Conservation (phyloP, 2,329 filamentous ascomycete genomes). For the Rutstroemia sydowiana region DNA sequence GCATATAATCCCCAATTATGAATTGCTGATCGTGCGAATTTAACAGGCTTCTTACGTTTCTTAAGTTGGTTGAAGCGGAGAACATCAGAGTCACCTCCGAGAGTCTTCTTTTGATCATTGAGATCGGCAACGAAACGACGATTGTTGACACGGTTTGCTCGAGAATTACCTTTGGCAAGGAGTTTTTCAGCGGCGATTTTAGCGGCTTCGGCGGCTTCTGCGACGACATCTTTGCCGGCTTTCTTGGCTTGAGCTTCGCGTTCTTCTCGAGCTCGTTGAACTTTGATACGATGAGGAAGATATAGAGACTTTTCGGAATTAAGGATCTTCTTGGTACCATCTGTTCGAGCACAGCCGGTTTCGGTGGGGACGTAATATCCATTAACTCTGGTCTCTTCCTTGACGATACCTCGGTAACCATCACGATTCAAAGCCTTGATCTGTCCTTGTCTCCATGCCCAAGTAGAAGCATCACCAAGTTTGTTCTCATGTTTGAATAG, state of each 20-base stretch:
- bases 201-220: slow-evolving; percentile 61
- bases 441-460: slow-evolving; percentile 66
- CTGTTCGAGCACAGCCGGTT: slow-evolving; percentile 81
- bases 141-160: slow-evolving; percentile 92
- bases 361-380: slow-evolving; percentile 78
- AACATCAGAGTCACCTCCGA: slow-evolving; percentile 78
- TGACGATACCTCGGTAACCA: slow-evolving; percentile 40
- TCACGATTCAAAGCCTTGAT: slow-evolving; percentile 61
- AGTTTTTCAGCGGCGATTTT: slow-evolving; percentile 73
- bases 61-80: slow-evolving; percentile 98
- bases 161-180: slow-evolving; percentile 79
- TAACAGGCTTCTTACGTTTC: slow-evolving; percentile 98
- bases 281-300: slow-evolving; percentile 92
- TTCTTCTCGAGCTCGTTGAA: slow-evolving; percentile 84
- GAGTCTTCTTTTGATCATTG: slow-evolving; percentile 85
- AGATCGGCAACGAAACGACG: slow-evolving; percentile 90
- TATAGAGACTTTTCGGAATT: slow-evolving; percentile 98
- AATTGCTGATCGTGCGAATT: slow-evolving; percentile 94
- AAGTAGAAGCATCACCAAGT: slow-evolving; percentile 51
- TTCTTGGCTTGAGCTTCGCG: slow-evolving; percentile 70
- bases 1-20: slow-evolving; percentile 98
- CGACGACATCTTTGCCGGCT: slow-evolving; percentile 57
- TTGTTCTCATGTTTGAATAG: slow-evolving; percentile 40
- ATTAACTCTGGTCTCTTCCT: slow-evolving; percentile 40
- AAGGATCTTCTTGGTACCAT: slow-evolving; percentile 90